These are phyloP conservation scores for Pezicula carpinea DNA, from an alignment of 2,329 filamentous ascomycete genomes.

Conservation along the genomic window DNA sequence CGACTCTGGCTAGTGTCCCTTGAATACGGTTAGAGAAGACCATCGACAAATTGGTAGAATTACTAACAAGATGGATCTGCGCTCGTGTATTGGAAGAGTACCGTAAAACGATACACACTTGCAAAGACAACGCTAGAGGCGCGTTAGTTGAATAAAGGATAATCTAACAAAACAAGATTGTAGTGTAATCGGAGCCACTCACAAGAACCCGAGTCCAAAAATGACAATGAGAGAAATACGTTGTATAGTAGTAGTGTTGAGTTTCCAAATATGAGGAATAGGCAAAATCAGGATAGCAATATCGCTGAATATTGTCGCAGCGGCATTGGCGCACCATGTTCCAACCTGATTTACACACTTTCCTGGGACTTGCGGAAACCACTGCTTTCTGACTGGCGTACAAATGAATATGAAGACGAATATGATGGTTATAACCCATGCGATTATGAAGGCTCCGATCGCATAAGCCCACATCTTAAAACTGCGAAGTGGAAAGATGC, in stretches of 20 bases:
- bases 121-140: slow-evolving; percentile 40
- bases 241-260: slow-evolving; percentile 36
- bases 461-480: slow-evolving; percentile 38
- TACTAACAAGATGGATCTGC: slow-evolving; percentile 36
- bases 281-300: slow-evolving; percentile 41
- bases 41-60: too few relatives aligned
- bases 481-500: slow-evolving; percentile 42
- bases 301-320: slow-evolving; percentile 42
- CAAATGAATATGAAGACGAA: slow-evolving; percentile 50
- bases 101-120: slow-evolving; percentile 42
- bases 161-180: not conserved
- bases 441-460: slow-evolving; percentile 38
- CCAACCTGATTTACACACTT: slow-evolving; percentile 44
- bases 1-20: slow-evolving; percentile 37
- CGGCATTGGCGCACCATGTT: slow-evolving; percentile 47
- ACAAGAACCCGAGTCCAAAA: slow-evolving; percentile 6
- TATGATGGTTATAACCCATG: slow-evolving; percentile 43
- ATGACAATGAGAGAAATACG: slow-evolving; percentile 32
- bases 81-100: slow-evolving; percentile 39
- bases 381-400: slow-evolving; percentile 43
- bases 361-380: slow-evolving; percentile 40
- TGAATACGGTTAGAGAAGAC: too few relatives aligned
- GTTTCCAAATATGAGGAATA: slow-evolving; percentile 40
- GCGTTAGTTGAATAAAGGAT: not conserved
- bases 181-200: not conserved